Conservation (phyloP, 2,329 filamentous ascomycete genomes). For the Colletotrichum truncatum region DNA sequence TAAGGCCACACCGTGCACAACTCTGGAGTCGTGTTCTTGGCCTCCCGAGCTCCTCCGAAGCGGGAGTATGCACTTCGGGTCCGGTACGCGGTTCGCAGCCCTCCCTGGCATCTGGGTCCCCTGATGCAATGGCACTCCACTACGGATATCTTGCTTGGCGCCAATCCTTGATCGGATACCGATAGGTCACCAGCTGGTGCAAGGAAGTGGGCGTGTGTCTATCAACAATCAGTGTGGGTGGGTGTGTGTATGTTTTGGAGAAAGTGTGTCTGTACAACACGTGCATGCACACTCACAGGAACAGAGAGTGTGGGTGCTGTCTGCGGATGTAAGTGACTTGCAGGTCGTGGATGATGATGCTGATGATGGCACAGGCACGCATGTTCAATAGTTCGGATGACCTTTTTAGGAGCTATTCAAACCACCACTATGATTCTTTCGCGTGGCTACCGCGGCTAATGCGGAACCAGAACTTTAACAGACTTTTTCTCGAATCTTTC, state of each 20-base stretch:
- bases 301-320: neutral
- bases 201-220: slow-evolving; percentile 3
- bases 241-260: neutral
- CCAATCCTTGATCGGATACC: slow-evolving; percentile 16
- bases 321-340: slow-evolving; percentile 16
- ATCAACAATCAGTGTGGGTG: slow-evolving; percentile 1
- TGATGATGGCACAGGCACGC: slow-evolving; percentile 18
- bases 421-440: neutral
- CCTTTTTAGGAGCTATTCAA: neutral
- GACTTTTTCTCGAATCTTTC: slow-evolving; percentile 23
- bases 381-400: slow-evolving; percentile 23
- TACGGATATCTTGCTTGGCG: slow-evolving; percentile 26
- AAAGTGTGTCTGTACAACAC: neutral
- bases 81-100: slow-evolving; percentile 12
- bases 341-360: slow-evolving; percentile 10
- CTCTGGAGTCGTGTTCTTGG: neutral
- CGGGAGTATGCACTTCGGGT: slow-evolving; percentile 16
- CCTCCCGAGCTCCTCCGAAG: slow-evolving; percentile 18
- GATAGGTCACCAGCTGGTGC: neutral
- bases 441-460: slow-evolving; percentile 20
- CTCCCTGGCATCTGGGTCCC: slow-evolving; percentile 1
- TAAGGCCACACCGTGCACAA: slow-evolving; percentile 3
- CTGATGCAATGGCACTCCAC: slow-evolving; percentile 23
- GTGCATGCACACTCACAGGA: neutral
- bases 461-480: neutral